Percentiles rank a stretch among this genome's conserved stretches.
phyloP scores from a whole-genome alignment of 441 rosid species.

The Omphalea diandra region DNA sequence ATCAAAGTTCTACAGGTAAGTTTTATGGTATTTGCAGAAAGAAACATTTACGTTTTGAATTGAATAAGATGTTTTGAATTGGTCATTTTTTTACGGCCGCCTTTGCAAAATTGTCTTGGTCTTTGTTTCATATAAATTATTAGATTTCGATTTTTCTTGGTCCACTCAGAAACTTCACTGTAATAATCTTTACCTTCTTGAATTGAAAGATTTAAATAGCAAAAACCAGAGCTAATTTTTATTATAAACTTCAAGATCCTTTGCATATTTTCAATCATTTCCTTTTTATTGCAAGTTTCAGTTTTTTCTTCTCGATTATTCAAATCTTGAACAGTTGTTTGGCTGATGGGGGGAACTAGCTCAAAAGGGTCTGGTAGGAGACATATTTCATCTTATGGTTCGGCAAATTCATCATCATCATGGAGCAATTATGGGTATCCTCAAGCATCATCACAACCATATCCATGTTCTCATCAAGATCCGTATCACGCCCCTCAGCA shows the following conservation, averaged over 20 bases:
- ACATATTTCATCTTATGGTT: conserved; percentile 23
- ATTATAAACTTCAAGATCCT: not conserved
- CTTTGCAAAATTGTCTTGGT: conserved; percentile 18
- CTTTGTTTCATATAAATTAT: conserved; percentile 15
- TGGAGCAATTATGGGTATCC: conserved; percentile 39
- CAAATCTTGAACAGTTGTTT: not conserved
- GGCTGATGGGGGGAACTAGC: conserved; percentile 57
- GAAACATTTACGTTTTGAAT: not conserved
- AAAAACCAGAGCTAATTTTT: not conserved
- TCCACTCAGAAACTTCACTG: conserved; percentile 17
- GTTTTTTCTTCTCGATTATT: not conserved
- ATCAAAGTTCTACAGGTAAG: not conserved
- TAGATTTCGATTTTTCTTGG: not conserved
- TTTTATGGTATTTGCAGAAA: not conserved
- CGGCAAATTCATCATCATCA: conserved; percentile 36
- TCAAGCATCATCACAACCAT: conserved; percentile 36
- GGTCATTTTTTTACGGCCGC: conserved; percentile 19
- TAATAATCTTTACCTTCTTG: not conserved
- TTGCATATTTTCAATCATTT: not conserved
- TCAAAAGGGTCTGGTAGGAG: conserved; percentile 43
- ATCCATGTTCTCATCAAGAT: conserved; percentile 24
- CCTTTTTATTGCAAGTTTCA: conserved; percentile 4
- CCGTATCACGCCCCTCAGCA: conserved; percentile 40
- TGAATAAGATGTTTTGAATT: conserved; percentile 25
- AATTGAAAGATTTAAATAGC: not conserved